phyloP scores from a whole-genome alignment of 202 grass and related monocot species.

The Panicum hallii region DNA sequence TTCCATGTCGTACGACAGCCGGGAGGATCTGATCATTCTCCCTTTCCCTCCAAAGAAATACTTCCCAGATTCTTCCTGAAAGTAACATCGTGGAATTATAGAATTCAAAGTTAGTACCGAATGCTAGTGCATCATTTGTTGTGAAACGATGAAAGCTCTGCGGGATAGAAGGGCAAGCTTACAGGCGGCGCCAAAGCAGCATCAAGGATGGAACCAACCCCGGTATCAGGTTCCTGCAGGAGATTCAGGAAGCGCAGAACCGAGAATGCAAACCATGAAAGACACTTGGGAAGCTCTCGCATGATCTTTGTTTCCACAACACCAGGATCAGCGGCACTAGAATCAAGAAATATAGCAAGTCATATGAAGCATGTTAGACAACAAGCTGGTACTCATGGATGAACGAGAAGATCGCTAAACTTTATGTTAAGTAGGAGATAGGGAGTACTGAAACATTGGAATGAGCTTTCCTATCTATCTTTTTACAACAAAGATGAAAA shows the following conservation, averaged over 20 bases:
- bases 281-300: conserved; percentile 71
- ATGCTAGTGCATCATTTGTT: background rate
- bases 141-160: background rate
- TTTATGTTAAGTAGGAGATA: conserved; percentile 4
- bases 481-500: conserved; percentile 5
- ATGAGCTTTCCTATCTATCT: background rate
- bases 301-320: conserved; percentile 82
- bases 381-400: background rate
- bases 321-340: conserved; percentile 85
- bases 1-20: conserved; percentile 44
- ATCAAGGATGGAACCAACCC: conserved; percentile 76
- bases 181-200: conserved; percentile 74
- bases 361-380: conserved; percentile 26
- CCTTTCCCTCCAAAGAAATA: conserved; percentile 92
- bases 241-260: conserved; percentile 58
- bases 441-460: background rate
- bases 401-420: background rate
- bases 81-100: conserved; percentile 18
- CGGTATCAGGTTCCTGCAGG: conserved; percentile 60
- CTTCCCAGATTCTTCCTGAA: conserved; percentile 79
- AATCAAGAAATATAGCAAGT: conserved; percentile 26
- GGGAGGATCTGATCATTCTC: conserved; percentile 59
- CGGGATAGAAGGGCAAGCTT: conserved; percentile 34
- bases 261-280: conserved; percentile 62
- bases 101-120: background rate